A percentile compares a stretch with the other conserved stretches of the same genome.
Conservation (phyloP, 164 flowering plant species). For the Vitis cinerea region DNA sequence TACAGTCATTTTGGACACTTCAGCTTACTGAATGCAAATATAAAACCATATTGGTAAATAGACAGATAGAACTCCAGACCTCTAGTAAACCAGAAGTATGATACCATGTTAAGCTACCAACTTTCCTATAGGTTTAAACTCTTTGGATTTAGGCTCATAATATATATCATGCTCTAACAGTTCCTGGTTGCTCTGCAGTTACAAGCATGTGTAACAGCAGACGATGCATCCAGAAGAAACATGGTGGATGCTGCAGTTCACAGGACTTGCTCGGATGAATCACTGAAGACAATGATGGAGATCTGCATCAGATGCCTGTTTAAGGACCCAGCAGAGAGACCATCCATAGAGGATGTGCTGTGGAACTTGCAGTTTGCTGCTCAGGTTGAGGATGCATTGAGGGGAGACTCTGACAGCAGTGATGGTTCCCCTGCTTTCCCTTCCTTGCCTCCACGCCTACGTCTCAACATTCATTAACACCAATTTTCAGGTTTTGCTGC, state of each 20-base stretch:
- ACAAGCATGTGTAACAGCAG: constrained; percentile 36
- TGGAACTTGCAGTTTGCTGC: constrained; percentile 99
- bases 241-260: constrained; percentile 48
- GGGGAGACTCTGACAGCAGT: constrained; percentile 59
- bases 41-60: too few species aligned
- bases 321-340: constrained; percentile 62
- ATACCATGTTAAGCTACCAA: too few species aligned
- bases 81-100: too few species aligned
- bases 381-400: constrained; percentile 83
- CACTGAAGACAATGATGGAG: constrained; percentile 76
- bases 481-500: constrained; percentile 4
- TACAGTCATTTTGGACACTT: too few species aligned
- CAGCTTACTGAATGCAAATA: too few species aligned
- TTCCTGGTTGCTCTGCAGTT: constrained; percentile 36
- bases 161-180: not conserved
- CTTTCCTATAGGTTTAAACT: too few species aligned
- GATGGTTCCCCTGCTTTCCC: constrained; percentile 63
- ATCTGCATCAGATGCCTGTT: constrained; percentile 63
- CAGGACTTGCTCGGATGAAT: constrained; percentile 51
- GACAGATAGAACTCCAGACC: too few species aligned
- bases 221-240: constrained; percentile 48
- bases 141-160: too few species aligned
- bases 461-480: constrained; percentile 17
- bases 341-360: constrained; percentile 86
- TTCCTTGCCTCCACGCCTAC: constrained; percentile 23